These are phyloP conservation scores for Prunus mongolica DNA, from an alignment of 306 rosid genomes.

Conservation along the genomic window DNA sequence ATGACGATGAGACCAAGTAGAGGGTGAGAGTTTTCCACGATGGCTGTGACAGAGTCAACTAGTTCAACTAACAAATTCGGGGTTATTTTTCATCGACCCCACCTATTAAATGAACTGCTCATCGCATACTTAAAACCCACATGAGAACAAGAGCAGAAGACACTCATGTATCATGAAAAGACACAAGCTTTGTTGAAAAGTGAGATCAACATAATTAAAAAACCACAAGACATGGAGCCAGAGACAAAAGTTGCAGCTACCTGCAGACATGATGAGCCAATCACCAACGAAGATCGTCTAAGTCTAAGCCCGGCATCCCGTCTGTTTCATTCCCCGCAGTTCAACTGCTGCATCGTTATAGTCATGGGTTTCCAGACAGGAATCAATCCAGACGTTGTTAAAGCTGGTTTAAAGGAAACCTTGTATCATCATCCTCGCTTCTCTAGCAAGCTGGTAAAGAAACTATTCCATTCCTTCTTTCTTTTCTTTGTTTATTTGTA, in stretches of 20 bases:
- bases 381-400: constrained; percentile 33
- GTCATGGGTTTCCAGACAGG: constrained; percentile 39
- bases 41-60: background rate
- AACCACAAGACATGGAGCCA: background rate
- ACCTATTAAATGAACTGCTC: background rate
- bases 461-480: background rate
- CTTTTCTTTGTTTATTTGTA: background rate
- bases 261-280: background rate
- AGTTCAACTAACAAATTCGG: background rate
- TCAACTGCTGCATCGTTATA: constrained; percentile 44
- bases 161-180: background rate
- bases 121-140: background rate
- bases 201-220: background rate
- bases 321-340: constrained; percentile 39
- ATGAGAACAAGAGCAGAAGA: background rate
- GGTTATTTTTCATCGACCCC: background rate
- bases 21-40: background rate
- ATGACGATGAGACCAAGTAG: background rate
- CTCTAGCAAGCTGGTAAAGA: constrained; percentile 46
- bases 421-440: constrained; percentile 57
- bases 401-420: constrained; percentile 35
- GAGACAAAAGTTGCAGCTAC: background rate
- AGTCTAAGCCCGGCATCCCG: constrained; percentile 45
- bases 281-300: background rate
- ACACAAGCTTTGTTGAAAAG: background rate